phyloP scores from a whole-genome alignment of 192 early-diverging fungal species.

The Allomyces macrogynus region DNA sequence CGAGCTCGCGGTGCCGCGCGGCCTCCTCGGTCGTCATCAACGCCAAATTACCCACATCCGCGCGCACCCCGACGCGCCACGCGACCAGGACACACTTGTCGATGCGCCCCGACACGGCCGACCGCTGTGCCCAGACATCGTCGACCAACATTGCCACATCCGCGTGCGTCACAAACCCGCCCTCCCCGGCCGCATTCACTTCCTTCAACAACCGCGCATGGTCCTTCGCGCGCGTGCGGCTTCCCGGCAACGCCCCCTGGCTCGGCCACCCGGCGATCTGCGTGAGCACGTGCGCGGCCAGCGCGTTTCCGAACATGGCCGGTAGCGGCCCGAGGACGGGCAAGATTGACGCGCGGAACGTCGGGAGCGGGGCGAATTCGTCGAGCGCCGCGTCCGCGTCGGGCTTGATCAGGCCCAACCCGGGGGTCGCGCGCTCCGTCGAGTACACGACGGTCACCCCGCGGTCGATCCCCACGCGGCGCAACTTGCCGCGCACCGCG shows the following conservation, averaged over 20 bases:
- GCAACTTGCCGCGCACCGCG: conserved; percentile 55
- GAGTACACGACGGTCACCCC: conserved; percentile 91
- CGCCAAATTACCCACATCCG: not conserved
- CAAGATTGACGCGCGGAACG: conserved; percentile 69
- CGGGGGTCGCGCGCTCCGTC: conserved; percentile 29
- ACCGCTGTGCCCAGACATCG: not conserved
- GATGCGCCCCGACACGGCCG: not conserved
- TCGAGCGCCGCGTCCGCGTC: conserved; percentile 40
- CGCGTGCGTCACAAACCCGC: not conserved
- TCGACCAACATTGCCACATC: not conserved
- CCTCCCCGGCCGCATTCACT: not conserved
- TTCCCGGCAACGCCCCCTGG: not conserved
- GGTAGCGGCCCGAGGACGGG: conserved; percentile 59
- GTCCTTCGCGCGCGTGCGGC: not conserved
- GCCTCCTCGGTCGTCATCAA: not conserved
- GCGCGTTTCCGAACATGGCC: conserved; percentile 80
- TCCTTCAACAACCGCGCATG: not conserved
- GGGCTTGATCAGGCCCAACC: not conserved
- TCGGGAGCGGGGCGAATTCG: conserved; percentile 74
- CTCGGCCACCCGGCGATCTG: conserved; percentile 33
- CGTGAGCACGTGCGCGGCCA: conserved; percentile 69
- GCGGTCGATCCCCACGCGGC: conserved; percentile 41
- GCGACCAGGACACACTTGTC: not conserved
- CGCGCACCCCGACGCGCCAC: not conserved
- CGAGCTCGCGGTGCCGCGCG: not conserved